Percentiles rank a stretch among this genome's conserved stretches.
Conservation (phyloP, 805 yeast genomes). For the Torulaspora maleeae region DNA sequence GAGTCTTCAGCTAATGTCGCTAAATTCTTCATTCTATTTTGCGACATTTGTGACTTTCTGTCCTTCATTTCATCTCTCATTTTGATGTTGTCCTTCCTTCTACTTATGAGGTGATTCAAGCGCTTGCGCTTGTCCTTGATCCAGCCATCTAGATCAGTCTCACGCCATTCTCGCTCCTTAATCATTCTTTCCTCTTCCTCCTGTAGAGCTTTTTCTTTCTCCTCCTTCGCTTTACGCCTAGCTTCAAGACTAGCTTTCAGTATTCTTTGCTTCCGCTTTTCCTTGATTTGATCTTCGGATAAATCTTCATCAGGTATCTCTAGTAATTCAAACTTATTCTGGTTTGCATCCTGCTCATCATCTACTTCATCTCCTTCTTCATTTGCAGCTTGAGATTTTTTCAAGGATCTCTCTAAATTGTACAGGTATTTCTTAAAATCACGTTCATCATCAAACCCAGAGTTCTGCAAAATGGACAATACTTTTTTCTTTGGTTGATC, state of each 20-base stretch:
- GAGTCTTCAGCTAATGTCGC: slow-evolving; percentile 78
- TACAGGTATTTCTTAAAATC: slow-evolving; percentile 64
- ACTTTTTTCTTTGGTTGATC: slow-evolving; percentile 50
- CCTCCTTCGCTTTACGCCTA: slow-evolving; percentile 72
- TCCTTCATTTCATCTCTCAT: slow-evolving; percentile 75
- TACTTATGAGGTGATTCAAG: slow-evolving; percentile 54
- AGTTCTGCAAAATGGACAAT: slow-evolving; percentile 53
- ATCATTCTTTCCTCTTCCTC: slow-evolving; percentile 54
- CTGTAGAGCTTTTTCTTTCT: slow-evolving; percentile 61
- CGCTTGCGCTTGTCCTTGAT: slow-evolving; percentile 60
- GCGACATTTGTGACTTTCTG: slow-evolving; percentile 87
- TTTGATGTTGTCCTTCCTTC: slow-evolving; percentile 62
- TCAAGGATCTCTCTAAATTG: slow-evolving; percentile 63
- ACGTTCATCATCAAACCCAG: slow-evolving; percentile 71
- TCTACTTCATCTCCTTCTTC: slow-evolving; percentile 51
- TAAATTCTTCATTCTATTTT: slow-evolving; percentile 83
- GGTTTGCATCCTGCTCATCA: slow-evolving; percentile 46
- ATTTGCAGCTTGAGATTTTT: slow-evolving; percentile 60
- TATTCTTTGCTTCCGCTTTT: slow-evolving; percentile 77
- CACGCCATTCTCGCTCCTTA: slow-evolving; percentile 76
- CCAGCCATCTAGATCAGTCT: slow-evolving; percentile 73
- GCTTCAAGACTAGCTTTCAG: slow-evolving; percentile 88
- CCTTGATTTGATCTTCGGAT: slow-evolving; percentile 73
- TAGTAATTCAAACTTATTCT: slow-evolving; percentile 59
- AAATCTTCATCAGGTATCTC: slow-evolving; percentile 83